Conservation (phyloP, 78 protist species). For the Pelomyxa schiedti region DNA sequence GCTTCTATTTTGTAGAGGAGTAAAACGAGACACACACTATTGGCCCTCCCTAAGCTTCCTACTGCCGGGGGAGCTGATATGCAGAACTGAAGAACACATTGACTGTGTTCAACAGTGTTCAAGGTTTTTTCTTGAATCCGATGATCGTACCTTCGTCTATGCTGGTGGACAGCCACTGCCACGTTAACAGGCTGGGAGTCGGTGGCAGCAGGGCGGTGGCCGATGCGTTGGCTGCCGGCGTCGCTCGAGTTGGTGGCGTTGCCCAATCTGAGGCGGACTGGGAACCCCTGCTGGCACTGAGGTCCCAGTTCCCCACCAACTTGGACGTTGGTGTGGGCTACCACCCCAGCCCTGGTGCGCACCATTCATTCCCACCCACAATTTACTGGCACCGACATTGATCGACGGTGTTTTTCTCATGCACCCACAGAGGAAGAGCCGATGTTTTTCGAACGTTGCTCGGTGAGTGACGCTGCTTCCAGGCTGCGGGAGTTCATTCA, state of each 20-base stretch:
- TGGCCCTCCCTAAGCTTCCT: no score
- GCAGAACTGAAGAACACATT: no score
- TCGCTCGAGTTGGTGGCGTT: neutral
- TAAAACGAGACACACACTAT: no score
- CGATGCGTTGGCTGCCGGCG: neutral
- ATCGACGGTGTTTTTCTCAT: no score
- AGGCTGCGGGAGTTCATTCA: neutral
- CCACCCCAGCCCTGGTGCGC: neutral
- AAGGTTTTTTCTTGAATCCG: no score
- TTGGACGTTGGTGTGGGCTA: neutral
- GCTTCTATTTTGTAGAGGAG: no score
- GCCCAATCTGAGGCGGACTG: neutral
- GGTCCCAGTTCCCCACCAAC: neutral
- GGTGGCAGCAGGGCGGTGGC: neutral
- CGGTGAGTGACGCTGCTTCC: neutral
- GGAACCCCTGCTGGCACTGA: neutral
- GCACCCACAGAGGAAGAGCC: no score
- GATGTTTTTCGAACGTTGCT: no score
- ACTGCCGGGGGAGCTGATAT: no score
- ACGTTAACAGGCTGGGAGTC: neutral
- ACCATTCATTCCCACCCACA: neutral
- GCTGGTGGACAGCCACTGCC: conserved; percentile 1
- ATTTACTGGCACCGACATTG: neutral
- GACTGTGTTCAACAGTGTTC: no score
- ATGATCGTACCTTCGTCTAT: no score